Evolutionary conservation across 169 alveolate genomes (phyloP), one percentile per base, ranked within the genome.

Genomic region (Cryptosporidium felis): DNA sequence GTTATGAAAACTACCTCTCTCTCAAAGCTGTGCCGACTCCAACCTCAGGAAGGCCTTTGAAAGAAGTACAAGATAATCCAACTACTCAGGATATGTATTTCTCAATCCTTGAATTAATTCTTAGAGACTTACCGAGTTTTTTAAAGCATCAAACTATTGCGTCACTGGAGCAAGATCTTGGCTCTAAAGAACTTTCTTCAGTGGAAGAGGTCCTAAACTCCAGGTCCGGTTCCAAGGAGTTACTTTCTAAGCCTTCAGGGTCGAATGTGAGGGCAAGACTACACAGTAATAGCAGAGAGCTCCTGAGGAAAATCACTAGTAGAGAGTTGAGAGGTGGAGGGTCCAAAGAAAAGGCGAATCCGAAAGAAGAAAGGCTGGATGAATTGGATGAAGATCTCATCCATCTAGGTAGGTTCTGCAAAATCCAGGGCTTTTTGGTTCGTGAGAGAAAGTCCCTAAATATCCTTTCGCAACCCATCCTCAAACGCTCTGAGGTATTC

Each of bases 271-370:
- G 45, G 21, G 45, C 81, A 14, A 65, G 62, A 30, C 30, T 65
- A 18, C 81, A 65, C 0, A 65, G 62, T 18, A 65, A 65, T 47
- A 65, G 81, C 10, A 65, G 61, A 47, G 81, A 65, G 2, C 36
- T 65, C 32, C 16, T 65, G 28, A 65, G 63, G 41, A 65, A 65
- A 44, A 65, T 65, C 1, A 65, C 62, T 18, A 65, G 36, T 6
- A 10, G 14, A 16, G 30, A 47, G 26, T 41, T 46, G 12, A 45
- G 6, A 3, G 49, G 36, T n/a, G 59, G 59, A 21, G 9, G 12
- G 0, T 3, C 14, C 1, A 10, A 2, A 12, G 61, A 65, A 4
- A 65, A 65, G 26, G n/a, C 44, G 5, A 8, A 0, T 10, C 26
- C 1, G 1, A 45, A 65, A 5, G 49, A 45, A 16, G 49, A 65